These are phyloP conservation scores for Fusarium gaditjirri DNA, from an alignment of 2,329 filamentous ascomycete species.

Conservation along the genomic window DNA sequence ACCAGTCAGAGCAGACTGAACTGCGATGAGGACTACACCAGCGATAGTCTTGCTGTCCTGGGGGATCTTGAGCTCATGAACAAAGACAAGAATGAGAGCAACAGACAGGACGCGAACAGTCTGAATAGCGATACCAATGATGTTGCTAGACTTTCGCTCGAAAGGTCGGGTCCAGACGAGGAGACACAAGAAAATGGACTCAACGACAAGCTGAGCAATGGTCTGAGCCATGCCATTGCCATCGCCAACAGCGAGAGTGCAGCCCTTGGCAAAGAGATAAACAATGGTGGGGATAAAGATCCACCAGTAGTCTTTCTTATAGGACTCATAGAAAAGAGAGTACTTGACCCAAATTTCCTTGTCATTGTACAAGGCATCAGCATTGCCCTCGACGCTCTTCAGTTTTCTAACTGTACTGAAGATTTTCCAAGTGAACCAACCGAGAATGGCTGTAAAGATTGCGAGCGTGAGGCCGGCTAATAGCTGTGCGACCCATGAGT, in stretches of 20 bases:
- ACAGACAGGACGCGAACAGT: slow-evolving; percentile 89
- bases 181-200: slow-evolving; percentile 80
- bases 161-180: slow-evolving; percentile 89
- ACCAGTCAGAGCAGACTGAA: slow-evolving; percentile 86
- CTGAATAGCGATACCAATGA: slow-evolving; percentile 94
- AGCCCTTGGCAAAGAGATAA: slow-evolving; percentile 92
- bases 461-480: slow-evolving; percentile 84
- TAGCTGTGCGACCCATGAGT: slow-evolving; percentile 91
- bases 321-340: slow-evolving; percentile 96
- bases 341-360: slow-evolving; percentile 95
- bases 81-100: slow-evolving; percentile 89
- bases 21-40: slow-evolving; percentile 90
- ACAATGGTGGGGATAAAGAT: slow-evolving; percentile 88
- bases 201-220: slow-evolving; percentile 81
- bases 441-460: slow-evolving; percentile 83
- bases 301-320: slow-evolving; percentile 97
- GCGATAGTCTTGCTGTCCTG: slow-evolving; percentile 95
- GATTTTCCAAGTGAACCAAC: slow-evolving; percentile 86
- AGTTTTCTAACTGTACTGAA: slow-evolving; percentile 78
- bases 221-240: slow-evolving; percentile 87
- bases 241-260: slow-evolving; percentile 84
- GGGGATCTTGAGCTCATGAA: slow-evolving; percentile 88
- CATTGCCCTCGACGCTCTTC: slow-evolving; percentile 79
- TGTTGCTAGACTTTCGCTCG: slow-evolving; percentile 85
- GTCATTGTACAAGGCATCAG: slow-evolving; percentile 81